Conservation (phyloP, 345 rosid genomes). For the Noccaea bulbosa region DNA sequence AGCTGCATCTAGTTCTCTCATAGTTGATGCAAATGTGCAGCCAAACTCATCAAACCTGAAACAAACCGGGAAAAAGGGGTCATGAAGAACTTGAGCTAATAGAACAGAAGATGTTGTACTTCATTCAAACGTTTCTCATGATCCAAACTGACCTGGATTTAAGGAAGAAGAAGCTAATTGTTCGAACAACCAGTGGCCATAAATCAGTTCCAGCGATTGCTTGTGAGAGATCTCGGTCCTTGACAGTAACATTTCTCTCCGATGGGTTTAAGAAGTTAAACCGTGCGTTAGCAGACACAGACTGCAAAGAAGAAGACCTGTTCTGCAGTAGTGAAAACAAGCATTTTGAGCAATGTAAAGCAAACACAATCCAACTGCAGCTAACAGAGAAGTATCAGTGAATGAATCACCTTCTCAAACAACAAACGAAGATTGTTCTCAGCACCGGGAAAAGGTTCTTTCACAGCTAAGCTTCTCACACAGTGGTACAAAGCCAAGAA, state of each 20-base stretch:
- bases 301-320: conserved; percentile 55
- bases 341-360: conserved; percentile 31
- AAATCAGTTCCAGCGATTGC: conserved; percentile 41
- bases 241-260: conserved; percentile 43
- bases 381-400: neutral
- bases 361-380: conserved; percentile 1
- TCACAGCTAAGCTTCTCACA: conserved; percentile 89
- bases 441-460: conserved; percentile 94
- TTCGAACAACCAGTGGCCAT: conserved; percentile 73
- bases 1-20: conserved; percentile 60
- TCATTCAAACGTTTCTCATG: conserved; percentile 1
- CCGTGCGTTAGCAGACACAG: conserved; percentile 47
- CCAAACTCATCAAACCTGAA: conserved; percentile 72
- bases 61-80: conserved; percentile 9
- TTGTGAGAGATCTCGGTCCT: conserved; percentile 35
- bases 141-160: conserved; percentile 60
- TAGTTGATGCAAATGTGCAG: conserved; percentile 62
- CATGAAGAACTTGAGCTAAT: conserved; percentile 2
- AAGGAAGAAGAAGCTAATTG: conserved; percentile 70
- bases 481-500: conserved; percentile 91
- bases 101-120: neutral
- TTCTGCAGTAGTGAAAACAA: conserved; percentile 65
- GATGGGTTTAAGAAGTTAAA: conserved; percentile 69
- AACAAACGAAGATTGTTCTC: conserved; percentile 71
- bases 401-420: conserved; percentile 74